Conservation (phyloP, 441 rosid genomes). For the Populus tomentosa region DNA sequence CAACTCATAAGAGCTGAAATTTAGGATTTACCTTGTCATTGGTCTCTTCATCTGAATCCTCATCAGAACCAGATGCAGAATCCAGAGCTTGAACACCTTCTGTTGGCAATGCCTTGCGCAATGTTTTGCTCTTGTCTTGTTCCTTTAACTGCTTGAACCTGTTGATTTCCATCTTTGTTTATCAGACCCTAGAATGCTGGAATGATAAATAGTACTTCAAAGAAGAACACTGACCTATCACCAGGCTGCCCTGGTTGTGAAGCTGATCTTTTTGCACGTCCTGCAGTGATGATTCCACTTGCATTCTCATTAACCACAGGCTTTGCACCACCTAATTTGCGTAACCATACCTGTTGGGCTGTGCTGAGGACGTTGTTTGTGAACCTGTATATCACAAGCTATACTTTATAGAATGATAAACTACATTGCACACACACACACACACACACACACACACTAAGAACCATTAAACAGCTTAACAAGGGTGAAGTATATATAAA, state of each 20-base stretch:
- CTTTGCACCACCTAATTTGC: slow-evolving; percentile 88
- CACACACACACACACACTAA: background rate
- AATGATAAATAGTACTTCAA: background rate
- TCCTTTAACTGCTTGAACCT: slow-evolving; percentile 76
- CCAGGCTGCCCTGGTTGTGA: slow-evolving; percentile 65
- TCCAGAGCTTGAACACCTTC: slow-evolving; percentile 43
- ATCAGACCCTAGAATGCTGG: slow-evolving; percentile 12
- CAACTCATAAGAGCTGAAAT: background rate
- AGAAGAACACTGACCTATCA: slow-evolving; percentile 49
- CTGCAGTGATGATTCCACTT: slow-evolving; percentile 82
- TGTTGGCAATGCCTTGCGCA: slow-evolving; percentile 51
- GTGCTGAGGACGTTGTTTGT: slow-evolving; percentile 92
- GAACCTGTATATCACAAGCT: slow-evolving; percentile 50
- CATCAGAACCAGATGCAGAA: slow-evolving; percentile 39
- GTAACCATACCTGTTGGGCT: slow-evolving; percentile 92
- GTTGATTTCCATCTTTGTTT: slow-evolving; percentile 25
- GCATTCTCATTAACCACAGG: slow-evolving; percentile 74
- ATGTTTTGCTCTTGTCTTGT: slow-evolving; percentile 51
- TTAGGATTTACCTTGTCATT: slow-evolving; percentile 42
- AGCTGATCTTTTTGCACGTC: slow-evolving; percentile 74
- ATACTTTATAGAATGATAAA: background rate
- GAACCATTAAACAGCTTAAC: background rate
- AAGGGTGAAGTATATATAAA: background rate
- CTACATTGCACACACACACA: too few species aligned
- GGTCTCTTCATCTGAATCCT: slow-evolving; percentile 45